These are phyloP conservation scores for Colletotrichum tropicicola DNA, from an alignment of 2,329 filamentous ascomycete species.

Conservation along the genomic window DNA sequence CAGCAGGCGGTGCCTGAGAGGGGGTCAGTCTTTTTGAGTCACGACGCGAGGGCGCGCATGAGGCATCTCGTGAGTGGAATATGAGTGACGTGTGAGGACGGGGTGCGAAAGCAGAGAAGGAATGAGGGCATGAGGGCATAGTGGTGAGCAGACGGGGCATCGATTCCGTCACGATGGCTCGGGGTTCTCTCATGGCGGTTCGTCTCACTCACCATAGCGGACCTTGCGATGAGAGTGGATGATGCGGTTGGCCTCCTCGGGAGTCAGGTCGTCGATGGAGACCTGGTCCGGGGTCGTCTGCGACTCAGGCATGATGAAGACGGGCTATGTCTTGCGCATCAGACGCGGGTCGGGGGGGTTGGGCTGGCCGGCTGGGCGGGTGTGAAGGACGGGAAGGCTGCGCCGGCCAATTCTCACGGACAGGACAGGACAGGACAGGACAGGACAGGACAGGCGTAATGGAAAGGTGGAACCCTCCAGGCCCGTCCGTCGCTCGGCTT, in stretches of 20 bases:
- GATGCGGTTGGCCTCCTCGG: slow-evolving; percentile 73
- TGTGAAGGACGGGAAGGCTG: neutral
- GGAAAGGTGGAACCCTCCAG: slow-evolving; percentile 16
- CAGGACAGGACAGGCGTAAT: neutral
- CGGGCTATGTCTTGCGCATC: slow-evolving; percentile 5
- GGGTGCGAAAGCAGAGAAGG: neutral
- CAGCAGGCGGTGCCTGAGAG: slow-evolving; percentile 68
- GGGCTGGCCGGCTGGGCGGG: neutral
- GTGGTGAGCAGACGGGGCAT: neutral
- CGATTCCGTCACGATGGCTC: too few species aligned
- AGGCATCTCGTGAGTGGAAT: neutral
- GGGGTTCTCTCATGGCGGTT: neutral
- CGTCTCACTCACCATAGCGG: slow-evolving; percentile 65
- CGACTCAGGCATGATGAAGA: slow-evolving; percentile 51
- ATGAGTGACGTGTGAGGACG: neutral
- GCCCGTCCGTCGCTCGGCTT: slow-evolving; percentile 4
- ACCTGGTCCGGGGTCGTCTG: slow-evolving; percentile 53
- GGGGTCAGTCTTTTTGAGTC: neutral
- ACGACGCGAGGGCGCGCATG: neutral
- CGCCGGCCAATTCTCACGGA: neutral
- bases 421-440: neutral
- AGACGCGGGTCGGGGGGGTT: neutral
- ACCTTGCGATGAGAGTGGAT: slow-evolving; percentile 76
- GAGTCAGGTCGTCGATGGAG: slow-evolving; percentile 65
- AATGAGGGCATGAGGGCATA: neutral